A percentile compares a stretch with the other conserved stretches of the same genome.
phyloP scores from a whole-genome alignment of 2,329 filamentous ascomycete species.

The Didymella glomerata region DNA sequence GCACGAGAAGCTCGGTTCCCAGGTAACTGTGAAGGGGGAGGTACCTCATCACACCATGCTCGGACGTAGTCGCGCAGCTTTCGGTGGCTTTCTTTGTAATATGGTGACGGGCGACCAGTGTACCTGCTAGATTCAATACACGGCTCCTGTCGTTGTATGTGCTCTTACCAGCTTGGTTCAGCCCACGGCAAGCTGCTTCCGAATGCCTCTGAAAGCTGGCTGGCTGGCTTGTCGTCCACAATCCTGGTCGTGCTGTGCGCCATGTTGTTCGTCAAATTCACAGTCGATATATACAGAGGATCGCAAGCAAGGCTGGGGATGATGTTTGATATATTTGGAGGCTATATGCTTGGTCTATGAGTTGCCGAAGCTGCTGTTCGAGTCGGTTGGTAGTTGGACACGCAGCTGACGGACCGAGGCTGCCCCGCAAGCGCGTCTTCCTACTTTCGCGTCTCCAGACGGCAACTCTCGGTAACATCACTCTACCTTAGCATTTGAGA shows the following conservation, averaged over 20 bases:
- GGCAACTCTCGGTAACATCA: slow-evolving; percentile 14
- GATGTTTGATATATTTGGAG: not conserved
- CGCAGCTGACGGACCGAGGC: slow-evolving; percentile 15
- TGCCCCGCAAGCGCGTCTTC: slow-evolving; percentile 12
- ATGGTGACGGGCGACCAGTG: slow-evolving; percentile 43
- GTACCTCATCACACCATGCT: slow-evolving; percentile 43
- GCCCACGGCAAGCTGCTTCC: slow-evolving; percentile 45
- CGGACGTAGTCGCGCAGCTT: slow-evolving; percentile 41
- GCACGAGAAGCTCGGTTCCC: too few relatives aligned
- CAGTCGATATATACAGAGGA: not conserved
- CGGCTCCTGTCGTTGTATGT: too few relatives aligned
- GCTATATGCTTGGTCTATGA: slow-evolving; percentile 7
- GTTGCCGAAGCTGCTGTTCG: slow-evolving; percentile 12
- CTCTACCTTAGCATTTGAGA: not conserved
- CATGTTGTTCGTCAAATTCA: not conserved
- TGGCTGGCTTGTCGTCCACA: slow-evolving; percentile 20
- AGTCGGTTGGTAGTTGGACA: slow-evolving; percentile 5
- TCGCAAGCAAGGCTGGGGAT: not conserved
- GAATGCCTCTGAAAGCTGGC: slow-evolving; percentile 28
- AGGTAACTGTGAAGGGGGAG: too few relatives aligned
- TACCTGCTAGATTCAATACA: slow-evolving; percentile 31
- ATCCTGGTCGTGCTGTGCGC: slow-evolving; percentile 18
- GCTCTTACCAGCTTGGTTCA: slow-evolving; percentile 40
- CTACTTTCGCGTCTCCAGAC: not conserved
- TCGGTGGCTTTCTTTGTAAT: slow-evolving; percentile 44